phyloP scores from a whole-genome alignment of 495 filamentous ascomycete species.

The Oleoguttula mirabilis region DNA sequence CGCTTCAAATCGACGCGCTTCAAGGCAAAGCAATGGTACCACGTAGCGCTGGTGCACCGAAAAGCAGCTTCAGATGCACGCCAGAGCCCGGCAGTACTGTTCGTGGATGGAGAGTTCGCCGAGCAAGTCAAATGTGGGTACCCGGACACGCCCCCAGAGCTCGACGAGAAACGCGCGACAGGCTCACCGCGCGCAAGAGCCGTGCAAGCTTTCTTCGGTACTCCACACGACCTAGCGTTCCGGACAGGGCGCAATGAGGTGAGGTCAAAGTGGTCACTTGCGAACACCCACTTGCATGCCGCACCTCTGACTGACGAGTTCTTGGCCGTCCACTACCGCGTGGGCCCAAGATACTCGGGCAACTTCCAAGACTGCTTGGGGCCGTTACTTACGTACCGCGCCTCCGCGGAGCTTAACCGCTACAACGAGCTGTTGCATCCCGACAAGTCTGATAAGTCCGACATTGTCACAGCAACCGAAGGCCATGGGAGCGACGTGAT shows the following conservation, averaged over 20 bases:
- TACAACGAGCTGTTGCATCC: conserved; percentile 86
- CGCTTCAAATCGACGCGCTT: conserved; percentile 79
- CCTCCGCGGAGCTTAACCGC: conserved; percentile 81
- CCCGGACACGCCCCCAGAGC: conserved; percentile 55
- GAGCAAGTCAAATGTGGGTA: conserved; percentile 87
- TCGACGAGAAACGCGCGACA: conserved; percentile 28
- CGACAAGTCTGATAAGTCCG: conserved; percentile 81
- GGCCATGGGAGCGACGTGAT: conserved; percentile 68
- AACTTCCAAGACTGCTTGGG: conserved; percentile 95
- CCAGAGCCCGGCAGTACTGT: conserved; percentile 74
- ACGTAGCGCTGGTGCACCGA: conserved; percentile 75
- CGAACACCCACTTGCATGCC: conserved; percentile 75
- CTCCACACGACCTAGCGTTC: conserved; percentile 78
- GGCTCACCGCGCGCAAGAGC: conserved; percentile 28
- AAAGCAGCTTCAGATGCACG: conserved; percentile 50
- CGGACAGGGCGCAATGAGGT: conserved; percentile 66
- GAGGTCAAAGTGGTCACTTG: conserved; percentile 72
- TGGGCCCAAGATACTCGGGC: conserved; percentile 81
- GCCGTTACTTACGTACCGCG: conserved; percentile 90
- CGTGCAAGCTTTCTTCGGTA: conserved; percentile 87
- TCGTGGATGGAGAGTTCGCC: conserved; percentile 83
- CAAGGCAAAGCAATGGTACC: conserved; percentile 70
- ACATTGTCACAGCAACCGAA: conserved; percentile 79
- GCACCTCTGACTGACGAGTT: conserved; percentile 85
- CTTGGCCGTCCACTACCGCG: conserved; percentile 75